Percentiles rank a stretch among this genome's conserved stretches.
These are phyloP conservation scores for Solanum rostratum DNA, from an alignment of 257 asterid species.

Conservation along the genomic window DNA sequence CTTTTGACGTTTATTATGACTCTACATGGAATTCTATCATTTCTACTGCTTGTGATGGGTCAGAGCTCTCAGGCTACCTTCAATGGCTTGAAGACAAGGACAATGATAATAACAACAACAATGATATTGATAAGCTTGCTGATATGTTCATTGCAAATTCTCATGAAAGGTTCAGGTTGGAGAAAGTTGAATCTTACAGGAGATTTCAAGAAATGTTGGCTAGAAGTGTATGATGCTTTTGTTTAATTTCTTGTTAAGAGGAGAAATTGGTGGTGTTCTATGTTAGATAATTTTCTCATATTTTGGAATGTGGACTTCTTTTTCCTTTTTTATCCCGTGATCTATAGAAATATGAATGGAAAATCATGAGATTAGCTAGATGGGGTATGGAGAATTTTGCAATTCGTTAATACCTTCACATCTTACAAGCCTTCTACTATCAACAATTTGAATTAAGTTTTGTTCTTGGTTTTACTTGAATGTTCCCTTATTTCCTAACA, in stretches of 20 bases:
- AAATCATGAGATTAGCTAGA: neutral
- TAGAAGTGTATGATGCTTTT: constrained; percentile 55
- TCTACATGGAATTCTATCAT: constrained; percentile 39
- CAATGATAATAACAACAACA: neutral
- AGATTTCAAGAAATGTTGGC: constrained; percentile 88
- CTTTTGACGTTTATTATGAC: constrained; percentile 29
- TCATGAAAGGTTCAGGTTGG: constrained; percentile 81
- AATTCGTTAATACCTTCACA: neutral
- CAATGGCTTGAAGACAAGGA: constrained; percentile 74
- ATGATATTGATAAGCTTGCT: constrained; percentile 70
- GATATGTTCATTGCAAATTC: constrained; percentile 74
- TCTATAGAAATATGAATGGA: neutral
- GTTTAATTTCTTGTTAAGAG: too few relatives aligned
- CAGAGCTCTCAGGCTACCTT: constrained; percentile 44
- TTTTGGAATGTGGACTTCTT: neutral
- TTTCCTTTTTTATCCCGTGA: neutral
- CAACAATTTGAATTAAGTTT: neutral
- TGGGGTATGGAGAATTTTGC: neutral
- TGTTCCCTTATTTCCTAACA: neutral
- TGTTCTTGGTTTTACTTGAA: neutral
- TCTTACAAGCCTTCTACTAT: neutral
- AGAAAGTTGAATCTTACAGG: constrained; percentile 73
- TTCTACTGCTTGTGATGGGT: constrained; percentile 8
- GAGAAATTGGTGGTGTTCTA: neutral
- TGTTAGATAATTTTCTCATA: neutral